A percentile compares a stretch with the other conserved stretches of the same genome.
Conservation (phyloP, 1,284 basidiomycete genomes). For the Ceratorhiza oryzae-sativae region DNA sequence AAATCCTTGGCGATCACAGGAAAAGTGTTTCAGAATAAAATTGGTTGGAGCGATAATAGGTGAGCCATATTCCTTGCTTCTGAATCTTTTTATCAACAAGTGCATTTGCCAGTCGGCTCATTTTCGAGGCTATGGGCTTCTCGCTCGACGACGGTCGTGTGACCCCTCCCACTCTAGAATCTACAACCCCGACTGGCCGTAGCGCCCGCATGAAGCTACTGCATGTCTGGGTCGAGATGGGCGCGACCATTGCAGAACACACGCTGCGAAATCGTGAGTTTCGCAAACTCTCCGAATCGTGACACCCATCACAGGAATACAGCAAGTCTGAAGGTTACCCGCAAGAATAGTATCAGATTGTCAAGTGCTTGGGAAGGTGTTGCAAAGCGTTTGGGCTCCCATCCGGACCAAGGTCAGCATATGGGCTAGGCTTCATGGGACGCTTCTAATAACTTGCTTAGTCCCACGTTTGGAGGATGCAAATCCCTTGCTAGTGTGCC, state of each 20-base stretch:
- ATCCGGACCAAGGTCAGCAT: constrained; percentile 68
- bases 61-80: constrained; percentile 6
- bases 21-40: constrained; percentile 20
- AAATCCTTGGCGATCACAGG: constrained; percentile 31
- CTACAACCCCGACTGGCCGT: constrained; percentile 56
- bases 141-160: constrained; percentile 54
- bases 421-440: background rate
- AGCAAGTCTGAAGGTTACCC: constrained; percentile 8
- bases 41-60: constrained; percentile 42
- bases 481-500: constrained; percentile 61
- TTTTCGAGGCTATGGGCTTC: constrained; percentile 70
- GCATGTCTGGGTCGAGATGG: constrained; percentile 76
- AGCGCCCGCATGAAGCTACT: constrained; percentile 66
- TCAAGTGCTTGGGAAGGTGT: constrained; percentile 8
- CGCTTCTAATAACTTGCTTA: background rate
- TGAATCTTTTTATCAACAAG: background rate
- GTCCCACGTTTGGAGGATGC: constrained; percentile 38
- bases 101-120: constrained; percentile 58
- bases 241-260: constrained; percentile 69
- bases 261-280: constrained; percentile 58
- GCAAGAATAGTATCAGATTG: constrained; percentile 19
- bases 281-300: background rate
- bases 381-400: constrained; percentile 14
- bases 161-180: constrained; percentile 63
- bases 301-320: background rate